Evolutionary conservation across 208 protist genomes (phyloP), one percentile per base, ranked within the genome.

Genomic region (Trypanosomatidae sp.): DNA sequence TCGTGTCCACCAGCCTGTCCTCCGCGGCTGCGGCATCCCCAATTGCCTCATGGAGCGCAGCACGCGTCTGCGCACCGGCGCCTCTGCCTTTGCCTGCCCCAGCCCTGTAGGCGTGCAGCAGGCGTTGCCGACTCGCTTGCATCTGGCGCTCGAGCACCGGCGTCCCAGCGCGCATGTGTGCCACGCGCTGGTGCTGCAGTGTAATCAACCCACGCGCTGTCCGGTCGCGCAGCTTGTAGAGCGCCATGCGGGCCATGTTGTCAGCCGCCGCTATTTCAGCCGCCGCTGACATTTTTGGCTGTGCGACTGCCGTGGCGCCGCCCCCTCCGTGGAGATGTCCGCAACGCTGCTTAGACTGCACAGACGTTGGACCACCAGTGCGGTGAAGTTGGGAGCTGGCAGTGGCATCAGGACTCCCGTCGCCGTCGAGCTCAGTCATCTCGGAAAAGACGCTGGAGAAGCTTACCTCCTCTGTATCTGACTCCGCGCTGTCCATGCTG

Each of bases 141-240:
- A 88, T 22, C 62, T 84, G 70, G 1, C 76, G 47, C 39, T 80
- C 65, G 25, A 87, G 74, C 52, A 71, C 71, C 4, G 71, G 62
- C 10, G 62, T 64, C 6, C 71, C 75, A 15, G 28, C 64, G 25
- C 56, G 56, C 8, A 70, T 68, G 49, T 77, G 67, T 47, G 79
- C 82, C 30, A 83, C 66, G 22, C 77, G 73, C 5, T 73, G 60
- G 22, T 73, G 77, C 71, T 87, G 83, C 69, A 83, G 68, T 44
- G 49, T 70, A 19, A 79, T 66, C 83, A 71, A 81, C 52, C 71
- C 70, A 62, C 76, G 74, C 28, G 83, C 79, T 0, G 68, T 74
- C 10, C 68, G 71, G 13, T 80, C 77, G 19, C 69, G 77, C 65
- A 79, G 62, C 56, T 73, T 82, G 47, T 70, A 60, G 1, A 79